These are phyloP conservation scores for Ophiostoma perfectum DNA, from an alignment of 2,329 filamentous ascomycete species.

Conservation along the genomic window DNA sequence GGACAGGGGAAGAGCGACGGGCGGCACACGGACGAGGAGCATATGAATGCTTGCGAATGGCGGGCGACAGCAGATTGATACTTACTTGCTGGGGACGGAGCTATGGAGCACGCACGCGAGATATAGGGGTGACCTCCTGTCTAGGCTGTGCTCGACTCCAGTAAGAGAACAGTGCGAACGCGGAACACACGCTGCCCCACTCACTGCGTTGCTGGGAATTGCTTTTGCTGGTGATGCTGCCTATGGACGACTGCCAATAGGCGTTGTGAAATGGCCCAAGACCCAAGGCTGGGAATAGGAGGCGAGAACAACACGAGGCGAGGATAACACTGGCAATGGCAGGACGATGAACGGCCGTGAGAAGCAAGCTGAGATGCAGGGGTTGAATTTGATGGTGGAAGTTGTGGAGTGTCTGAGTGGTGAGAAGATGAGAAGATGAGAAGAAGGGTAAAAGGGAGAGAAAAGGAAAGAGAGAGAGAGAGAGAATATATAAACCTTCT, in stretches of 20 bases:
- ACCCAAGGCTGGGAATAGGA: not conserved
- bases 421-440: not conserved
- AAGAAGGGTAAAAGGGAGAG: not conserved
- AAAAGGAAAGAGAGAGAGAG: not conserved
- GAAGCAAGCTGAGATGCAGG: not conserved
- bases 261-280: not conserved
- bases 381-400: not conserved
- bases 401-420: not conserved
- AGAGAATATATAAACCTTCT: not conserved
- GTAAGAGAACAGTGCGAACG: not conserved
- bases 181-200: not conserved
- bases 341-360: not conserved
- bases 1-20: slow-evolving; percentile 5
- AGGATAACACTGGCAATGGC: no score
- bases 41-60: not conserved
- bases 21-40: not conserved
- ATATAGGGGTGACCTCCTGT: not conserved
- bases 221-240: not conserved
- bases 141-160: not conserved
- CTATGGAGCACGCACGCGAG: slow-evolving; percentile 13
- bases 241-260: not conserved
- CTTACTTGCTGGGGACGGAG: slow-evolving; percentile 9
- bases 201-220: not conserved
- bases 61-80: not conserved
- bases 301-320: no score